phyloP scores from a whole-genome alignment of 768 basidiomycete genomes.

The Harrya chromipes region DNA sequence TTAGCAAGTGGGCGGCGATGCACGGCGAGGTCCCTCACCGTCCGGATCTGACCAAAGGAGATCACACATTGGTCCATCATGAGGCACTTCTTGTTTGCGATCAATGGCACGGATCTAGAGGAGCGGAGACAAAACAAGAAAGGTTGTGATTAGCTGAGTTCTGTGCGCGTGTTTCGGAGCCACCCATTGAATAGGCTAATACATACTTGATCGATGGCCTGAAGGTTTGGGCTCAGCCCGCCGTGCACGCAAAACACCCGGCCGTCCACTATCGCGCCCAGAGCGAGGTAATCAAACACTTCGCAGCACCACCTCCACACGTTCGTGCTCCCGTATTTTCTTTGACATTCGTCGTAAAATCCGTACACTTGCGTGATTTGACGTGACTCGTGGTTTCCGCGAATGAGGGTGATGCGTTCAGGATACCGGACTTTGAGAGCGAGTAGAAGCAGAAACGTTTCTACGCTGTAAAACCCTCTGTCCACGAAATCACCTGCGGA shows the following conservation, averaged over 20 bases:
- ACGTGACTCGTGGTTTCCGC: constrained; percentile 96
- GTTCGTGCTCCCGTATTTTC: constrained; percentile 91
- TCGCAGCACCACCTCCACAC: constrained; percentile 99
- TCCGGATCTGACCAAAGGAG: constrained; percentile 99
- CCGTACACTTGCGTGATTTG: constrained; percentile 97
- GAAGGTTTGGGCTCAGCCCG: constrained; percentile 86
- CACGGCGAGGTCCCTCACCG: constrained; percentile 46
- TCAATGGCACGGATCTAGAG: constrained; percentile 88
- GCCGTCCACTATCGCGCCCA: constrained; percentile 96
- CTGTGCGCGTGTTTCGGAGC: constrained; percentile 17
- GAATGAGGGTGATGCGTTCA: constrained; percentile 93
- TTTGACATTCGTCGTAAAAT: constrained; percentile 94
- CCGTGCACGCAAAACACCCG: constrained; percentile 98
- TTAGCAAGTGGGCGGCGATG: constrained; percentile 14
- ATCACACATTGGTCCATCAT: constrained; percentile 99
- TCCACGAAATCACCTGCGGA: constrained; percentile 92
- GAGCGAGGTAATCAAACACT: constrained; percentile 94
- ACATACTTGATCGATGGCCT: constrained; percentile 83
- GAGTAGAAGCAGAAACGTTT: constrained; percentile 91
- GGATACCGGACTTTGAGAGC: constrained; percentile 97
- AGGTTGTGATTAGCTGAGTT: constrained; percentile 20
- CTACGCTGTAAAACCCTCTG: constrained; percentile 94
- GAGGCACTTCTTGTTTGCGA: constrained; percentile 95
- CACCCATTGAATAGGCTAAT: constrained; percentile 11
- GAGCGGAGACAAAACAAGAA: constrained; percentile 14